Percentiles rank a stretch among this genome's conserved stretches.
Conservation (phyloP, 1,284 basidiomycete species). For the Amylostereum chailletii region DNA sequence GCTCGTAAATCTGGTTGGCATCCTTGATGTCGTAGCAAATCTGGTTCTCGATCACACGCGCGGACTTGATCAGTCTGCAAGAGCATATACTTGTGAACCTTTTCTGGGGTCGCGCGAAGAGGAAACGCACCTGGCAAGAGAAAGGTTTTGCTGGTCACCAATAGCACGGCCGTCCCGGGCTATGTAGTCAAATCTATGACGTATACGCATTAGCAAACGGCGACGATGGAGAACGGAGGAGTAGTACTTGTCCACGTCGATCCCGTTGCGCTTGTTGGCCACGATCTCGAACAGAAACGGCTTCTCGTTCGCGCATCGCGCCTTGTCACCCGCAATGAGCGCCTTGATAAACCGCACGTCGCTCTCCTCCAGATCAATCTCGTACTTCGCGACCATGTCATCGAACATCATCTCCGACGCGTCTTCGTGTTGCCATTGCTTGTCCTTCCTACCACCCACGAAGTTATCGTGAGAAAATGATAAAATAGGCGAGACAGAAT, state of each 20-base stretch:
- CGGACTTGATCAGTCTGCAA: constrained; percentile 57
- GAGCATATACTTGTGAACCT: background rate
- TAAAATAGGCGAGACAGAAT: background rate
- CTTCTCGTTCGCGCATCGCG: constrained; percentile 36
- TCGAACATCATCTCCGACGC: constrained; percentile 71
- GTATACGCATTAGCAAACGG: background rate
- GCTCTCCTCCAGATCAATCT: constrained; percentile 23
- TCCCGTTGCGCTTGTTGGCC: constrained; percentile 66
- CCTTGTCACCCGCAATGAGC: constrained; percentile 50
- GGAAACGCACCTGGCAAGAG: constrained; percentile 34
- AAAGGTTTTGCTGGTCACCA: constrained; percentile 53
- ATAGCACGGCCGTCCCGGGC: constrained; percentile 61
- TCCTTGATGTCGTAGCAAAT: constrained; percentile 79
- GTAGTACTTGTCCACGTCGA: constrained; percentile 74
- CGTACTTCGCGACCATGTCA: constrained; percentile 42
- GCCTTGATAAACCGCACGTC: constrained; percentile 59
- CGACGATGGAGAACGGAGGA: background rate
- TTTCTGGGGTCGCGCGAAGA: background rate
- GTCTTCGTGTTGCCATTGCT: constrained; percentile 58
- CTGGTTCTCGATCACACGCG: constrained; percentile 60
- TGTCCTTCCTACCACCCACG: constrained; percentile 24
- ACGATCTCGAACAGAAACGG: constrained; percentile 65
- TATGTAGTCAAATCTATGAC: constrained; percentile 69
- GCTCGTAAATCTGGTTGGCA: constrained; percentile 62
- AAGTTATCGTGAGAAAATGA: background rate